phyloP scores from a whole-genome alignment of 2,329 filamentous ascomycete species.

The Diaporthe eres region DNA sequence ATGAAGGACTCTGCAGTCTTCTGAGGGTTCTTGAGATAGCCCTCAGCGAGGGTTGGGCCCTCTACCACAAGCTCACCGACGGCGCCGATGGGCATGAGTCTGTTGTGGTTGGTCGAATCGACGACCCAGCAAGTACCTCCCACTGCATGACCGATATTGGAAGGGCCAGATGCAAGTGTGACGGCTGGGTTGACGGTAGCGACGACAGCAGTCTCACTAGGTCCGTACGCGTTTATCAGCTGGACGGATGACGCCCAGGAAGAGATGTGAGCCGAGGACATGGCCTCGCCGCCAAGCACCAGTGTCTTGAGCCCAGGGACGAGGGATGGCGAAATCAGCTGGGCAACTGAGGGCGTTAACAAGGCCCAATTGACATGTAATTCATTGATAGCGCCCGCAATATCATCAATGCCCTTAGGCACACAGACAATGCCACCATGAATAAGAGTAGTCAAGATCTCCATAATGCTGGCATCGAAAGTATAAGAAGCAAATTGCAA shows the following conservation, averaged over 20 bases:
- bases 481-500: conserved; percentile 52
- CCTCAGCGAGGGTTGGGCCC: conserved; percentile 72
- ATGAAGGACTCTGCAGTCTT: conserved; percentile 73
- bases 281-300: conserved; percentile 55
- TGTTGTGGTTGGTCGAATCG: conserved; percentile 61
- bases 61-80: conserved; percentile 69
- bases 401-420: conserved; percentile 55
- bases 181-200: neutral
- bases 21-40: conserved; percentile 70
- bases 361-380: conserved; percentile 42
- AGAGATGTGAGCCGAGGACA: conserved; percentile 57
- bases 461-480: conserved; percentile 50
- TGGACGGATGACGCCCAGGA: conserved; percentile 46
- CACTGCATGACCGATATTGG: conserved; percentile 11
- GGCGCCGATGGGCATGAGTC: conserved; percentile 62
- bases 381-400: conserved; percentile 45
- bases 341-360: conserved; percentile 37
- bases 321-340: conserved; percentile 29
- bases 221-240: conserved; percentile 43
- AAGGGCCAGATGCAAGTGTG: neutral
- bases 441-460: conserved; percentile 43
- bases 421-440: conserved; percentile 52
- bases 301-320: conserved; percentile 32
- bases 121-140: conserved; percentile 58
- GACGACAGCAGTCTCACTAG: conserved; percentile 3